Evolutionary conservation across 2,329 filamentous ascomycete genomes (phyloP).

Genomic region (Monosporascus sp.): DNA sequence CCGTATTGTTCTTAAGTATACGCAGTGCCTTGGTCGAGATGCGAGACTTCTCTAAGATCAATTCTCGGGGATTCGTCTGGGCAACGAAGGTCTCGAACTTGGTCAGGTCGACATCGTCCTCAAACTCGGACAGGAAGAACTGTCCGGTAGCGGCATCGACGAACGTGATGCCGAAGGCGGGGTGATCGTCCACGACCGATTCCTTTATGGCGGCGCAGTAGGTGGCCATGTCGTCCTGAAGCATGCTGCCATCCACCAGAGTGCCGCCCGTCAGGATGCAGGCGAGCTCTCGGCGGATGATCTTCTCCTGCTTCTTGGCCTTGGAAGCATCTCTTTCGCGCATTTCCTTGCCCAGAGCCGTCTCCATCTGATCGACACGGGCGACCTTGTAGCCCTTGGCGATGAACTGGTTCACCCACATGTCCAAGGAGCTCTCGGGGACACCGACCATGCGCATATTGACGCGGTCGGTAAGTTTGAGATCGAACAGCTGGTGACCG

Average conservation of each 20-base stretch:
- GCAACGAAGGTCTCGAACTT: constrained; percentile 97
- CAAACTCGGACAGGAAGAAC: constrained; percentile 87
- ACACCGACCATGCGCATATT: constrained; percentile 99
- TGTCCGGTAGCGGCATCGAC: constrained; percentile 94
- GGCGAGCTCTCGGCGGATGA: constrained; percentile 85
- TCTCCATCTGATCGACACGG: constrained; percentile 93
- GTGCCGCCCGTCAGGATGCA: constrained; percentile 90
- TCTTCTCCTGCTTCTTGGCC: constrained; percentile 74
- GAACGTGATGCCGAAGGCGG: constrained; percentile 87
- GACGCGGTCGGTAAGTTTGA: constrained; percentile 95
- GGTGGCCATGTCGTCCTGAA: constrained; percentile 95
- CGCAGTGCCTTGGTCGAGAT: constrained; percentile 85
- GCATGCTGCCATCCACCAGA: constrained; percentile 90
- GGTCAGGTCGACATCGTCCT: constrained; percentile 87
- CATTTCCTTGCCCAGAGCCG: constrained; percentile 95
- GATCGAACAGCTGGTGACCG: constrained; percentile 91
- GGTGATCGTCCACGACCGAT: constrained; percentile 63
- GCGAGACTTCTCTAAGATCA: constrained; percentile 81
- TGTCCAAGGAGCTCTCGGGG: constrained; percentile 87
- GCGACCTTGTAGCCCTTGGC: constrained; percentile 98
- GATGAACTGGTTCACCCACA: constrained; percentile 98
- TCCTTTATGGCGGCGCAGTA: constrained; percentile 96
- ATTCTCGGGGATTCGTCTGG: constrained; percentile 81
- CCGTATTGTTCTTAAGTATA: constrained; percentile 93
- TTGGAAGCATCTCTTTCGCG: constrained; percentile 75